Evolutionary conservation across 2,329 filamentous ascomycete genomes (phyloP).

Genomic region (Lasiodiplodia sp.): DNA sequence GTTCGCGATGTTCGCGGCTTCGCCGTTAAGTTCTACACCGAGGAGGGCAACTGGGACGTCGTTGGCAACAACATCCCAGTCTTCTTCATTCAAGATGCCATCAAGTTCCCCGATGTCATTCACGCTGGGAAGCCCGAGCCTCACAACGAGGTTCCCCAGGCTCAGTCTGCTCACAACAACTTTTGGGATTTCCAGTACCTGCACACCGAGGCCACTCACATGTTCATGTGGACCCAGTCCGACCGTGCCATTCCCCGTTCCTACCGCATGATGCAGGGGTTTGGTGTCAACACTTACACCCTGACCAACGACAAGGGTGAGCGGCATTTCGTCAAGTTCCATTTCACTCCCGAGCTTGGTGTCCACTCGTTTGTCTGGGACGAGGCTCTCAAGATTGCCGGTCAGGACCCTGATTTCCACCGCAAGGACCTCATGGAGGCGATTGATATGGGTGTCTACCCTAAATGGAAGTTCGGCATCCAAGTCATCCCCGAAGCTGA

Average conservation of each 20-base stretch:
- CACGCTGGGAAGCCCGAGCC: constrained; percentile 73
- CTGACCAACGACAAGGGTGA: constrained; percentile 73
- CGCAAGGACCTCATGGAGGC: constrained; percentile 78
- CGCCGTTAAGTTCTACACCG: constrained; percentile 78
- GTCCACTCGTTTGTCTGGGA: constrained; percentile 82
- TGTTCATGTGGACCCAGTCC: constrained; percentile 81
- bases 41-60: constrained; percentile 79
- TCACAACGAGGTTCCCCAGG: constrained; percentile 74
- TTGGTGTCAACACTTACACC: constrained; percentile 81
- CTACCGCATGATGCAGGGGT: constrained; percentile 86
- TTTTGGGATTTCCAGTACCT: constrained; percentile 78
- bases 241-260: constrained; percentile 77
- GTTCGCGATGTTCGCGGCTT: constrained; percentile 86
- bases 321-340: constrained; percentile 78
- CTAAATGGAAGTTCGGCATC: constrained; percentile 84
- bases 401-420: constrained; percentile 77
- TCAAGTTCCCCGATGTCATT: constrained; percentile 75
- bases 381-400: constrained; percentile 73
- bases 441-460: constrained; percentile 73
- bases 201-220: constrained; percentile 76
- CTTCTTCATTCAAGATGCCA: constrained; percentile 78
- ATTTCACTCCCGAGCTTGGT: constrained; percentile 76
- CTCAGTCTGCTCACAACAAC: constrained; percentile 74
- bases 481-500: constrained; percentile 75
- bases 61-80: constrained; percentile 78